Conservation (phyloP, 192 early-diverging fungal species). For the Oehlia diaphana region DNA sequence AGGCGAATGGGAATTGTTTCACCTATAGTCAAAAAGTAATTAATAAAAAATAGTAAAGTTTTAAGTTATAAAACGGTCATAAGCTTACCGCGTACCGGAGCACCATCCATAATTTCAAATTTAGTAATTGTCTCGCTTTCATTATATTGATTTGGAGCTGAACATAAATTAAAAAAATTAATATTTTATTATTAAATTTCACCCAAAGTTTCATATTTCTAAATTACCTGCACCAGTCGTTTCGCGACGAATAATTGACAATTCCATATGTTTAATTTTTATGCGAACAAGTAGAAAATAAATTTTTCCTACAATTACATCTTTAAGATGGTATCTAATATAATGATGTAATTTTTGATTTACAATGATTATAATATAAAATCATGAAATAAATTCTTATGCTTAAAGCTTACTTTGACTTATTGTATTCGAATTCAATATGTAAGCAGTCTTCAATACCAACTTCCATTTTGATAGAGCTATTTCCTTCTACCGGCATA, state of each 20-base stretch:
- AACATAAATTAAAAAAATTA: background rate
- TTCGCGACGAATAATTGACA: conserved; percentile 96
- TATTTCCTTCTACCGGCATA: conserved; percentile 88
- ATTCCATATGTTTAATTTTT: conserved; percentile 99
- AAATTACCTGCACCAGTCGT: conserved; percentile 81
- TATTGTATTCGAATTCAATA: conserved; percentile 99
- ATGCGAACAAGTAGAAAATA: conserved; percentile 98
- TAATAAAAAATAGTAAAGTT: background rate
- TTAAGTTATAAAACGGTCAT: background rate
- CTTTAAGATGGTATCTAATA: conserved; percentile 90
- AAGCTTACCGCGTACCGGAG: conserved; percentile 78
- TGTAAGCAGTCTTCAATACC: conserved; percentile 99
- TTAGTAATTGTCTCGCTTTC: conserved; percentile 99
- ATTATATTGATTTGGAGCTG: conserved; percentile 95
- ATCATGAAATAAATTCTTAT: background rate
- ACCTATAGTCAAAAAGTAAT: conserved; percentile 39
- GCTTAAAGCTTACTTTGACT: conserved; percentile 70
- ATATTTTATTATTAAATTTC: background rate
- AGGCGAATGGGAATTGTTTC: conserved; percentile 99
- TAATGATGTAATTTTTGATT: background rate
- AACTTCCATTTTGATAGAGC: conserved; percentile 99
- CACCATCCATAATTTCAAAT: conserved; percentile 99
- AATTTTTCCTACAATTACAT: conserved; percentile 99
- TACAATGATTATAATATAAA: background rate
- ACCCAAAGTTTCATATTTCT: background rate